Evolutionary conservation across 1,284 basidiomycete genomes (phyloP), one percentile per base, ranked within the genome.

Genomic region (Ustilago curta): DNA sequence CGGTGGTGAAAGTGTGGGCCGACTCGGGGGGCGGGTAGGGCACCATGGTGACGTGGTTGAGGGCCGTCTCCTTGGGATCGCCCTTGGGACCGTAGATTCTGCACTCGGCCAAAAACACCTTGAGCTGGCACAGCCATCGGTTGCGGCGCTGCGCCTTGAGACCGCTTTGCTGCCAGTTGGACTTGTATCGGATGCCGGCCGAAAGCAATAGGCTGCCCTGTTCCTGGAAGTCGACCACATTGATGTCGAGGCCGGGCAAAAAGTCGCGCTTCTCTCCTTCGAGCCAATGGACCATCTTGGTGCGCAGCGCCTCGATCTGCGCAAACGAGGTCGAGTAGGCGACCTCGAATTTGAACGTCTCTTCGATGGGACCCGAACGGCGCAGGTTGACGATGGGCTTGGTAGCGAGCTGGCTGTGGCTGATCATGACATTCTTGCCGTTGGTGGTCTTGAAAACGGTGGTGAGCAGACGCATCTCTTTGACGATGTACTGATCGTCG

Each of bases 71-170:
- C 25, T 64, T 59, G 16, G 76, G 76, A 43, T 77, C 87, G 27
- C 92, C 93, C 53, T 66, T 86, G 6, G 93, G 92, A 6, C 93
- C 93, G 79, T 88, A 94, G 69, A 96, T 91, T 76, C 90, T 87
- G 57, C 91, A 86, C 61, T 93, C 90, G 37, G 88, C 88, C 64
- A 96, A 86, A 35, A 90, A 88, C 43, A 88, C 85, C 86, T 95
- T 95, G 68, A 97, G 87, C 25, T 92, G 91, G 84, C 93, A 95
- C 42, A 95, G 89, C 93, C 93, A 95, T 86, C 93, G 93, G 87
- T 95, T 95, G 56, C 93, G 89, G 61, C 94, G 90, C 86, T 91
- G 86, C 0, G 67, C 88, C 88, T 90, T 94, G 43, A 95, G 86
- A 0, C 90, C 89, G 23, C 90, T 90, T 80, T 93, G 91, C 71